Evolutionary conservation across 2,329 filamentous ascomycete genomes (phyloP), one percentile per base, ranked within the genome.

Genomic region (Fusarium acutatum): DNA sequence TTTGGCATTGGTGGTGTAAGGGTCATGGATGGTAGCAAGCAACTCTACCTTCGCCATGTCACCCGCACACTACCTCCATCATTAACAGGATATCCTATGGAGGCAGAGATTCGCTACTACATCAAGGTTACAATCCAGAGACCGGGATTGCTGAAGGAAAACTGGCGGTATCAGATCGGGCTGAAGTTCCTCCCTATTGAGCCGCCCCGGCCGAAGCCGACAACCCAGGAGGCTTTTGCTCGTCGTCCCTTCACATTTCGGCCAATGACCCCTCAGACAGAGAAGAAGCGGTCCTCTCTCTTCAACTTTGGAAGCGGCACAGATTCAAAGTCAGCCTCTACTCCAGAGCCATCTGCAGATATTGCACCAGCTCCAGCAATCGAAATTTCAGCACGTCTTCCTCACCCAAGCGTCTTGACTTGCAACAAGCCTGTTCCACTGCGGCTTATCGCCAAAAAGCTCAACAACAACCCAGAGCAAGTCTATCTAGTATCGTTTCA

Each of bases 111-210:
- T 68, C 89, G 92, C 75, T 99, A 99, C 83, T 99, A 94, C 80
- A 88, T 98, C 80, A 99, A 99, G 81, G 94, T 93, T n/a, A 98
- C 96, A 0, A 91, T 98, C 11, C 94, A 95, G 78, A 88, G 95
- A n/a, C 94, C 95, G 0, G 92, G 93, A 20, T 88, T 98, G 67
- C 94, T 97, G 82, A 96, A 96, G 80, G 95, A 97, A 83, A 98
- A 98, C 78, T 93, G 94, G 81, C 88, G 95, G 26, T 86, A 87
- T 72, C 85, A 89, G 71, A 79, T 87, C 40, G 90, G 91, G 40
- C 92, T 98, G 83, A 96, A 94, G 66, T 96, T 99, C 80, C 87
- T 98, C 41, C 96, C 96, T 9, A 96, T 98, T 75, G 96, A 99
- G 81, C 94, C 94, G 11, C 95, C 96, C 1, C 88, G 95, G 46